phyloP scores from a whole-genome alignment of 805 yeast species.

The Nakazawaea ambrosiae region DNA sequence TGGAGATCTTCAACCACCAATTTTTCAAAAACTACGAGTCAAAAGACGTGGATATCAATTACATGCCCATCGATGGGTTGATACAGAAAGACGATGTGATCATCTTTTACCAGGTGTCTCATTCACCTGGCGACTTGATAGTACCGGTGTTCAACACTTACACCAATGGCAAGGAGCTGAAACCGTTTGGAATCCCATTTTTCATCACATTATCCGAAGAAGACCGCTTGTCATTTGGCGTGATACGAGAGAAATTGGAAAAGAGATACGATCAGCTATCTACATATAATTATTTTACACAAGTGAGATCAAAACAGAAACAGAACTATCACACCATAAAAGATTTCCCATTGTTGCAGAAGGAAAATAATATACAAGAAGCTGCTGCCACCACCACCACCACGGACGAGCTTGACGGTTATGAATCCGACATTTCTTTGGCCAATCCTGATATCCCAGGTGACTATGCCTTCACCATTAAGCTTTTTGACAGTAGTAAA shows the following conservation, averaged over 20 bases:
- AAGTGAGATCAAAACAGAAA: conserved; percentile 16
- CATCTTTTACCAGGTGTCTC: conserved; percentile 45
- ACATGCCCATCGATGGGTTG: conserved; percentile 60
- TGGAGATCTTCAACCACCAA: conserved; percentile 60
- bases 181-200: conserved; percentile 71
- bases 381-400: neutral
- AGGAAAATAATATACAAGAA: neutral
- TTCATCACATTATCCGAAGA: conserved; percentile 49
- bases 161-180: conserved; percentile 30
- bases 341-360: conserved; percentile 21
- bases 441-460: conserved; percentile 48
- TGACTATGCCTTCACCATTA: conserved; percentile 41
- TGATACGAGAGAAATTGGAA: conserved; percentile 52
- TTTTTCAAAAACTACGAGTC: conserved; percentile 65
- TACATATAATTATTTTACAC: conserved; percentile 30
- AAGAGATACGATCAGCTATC: conserved; percentile 38
- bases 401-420: conserved; percentile 24
- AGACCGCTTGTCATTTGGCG: conserved; percentile 51
- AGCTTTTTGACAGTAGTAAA: conserved; percentile 27
- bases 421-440: conserved; percentile 40
- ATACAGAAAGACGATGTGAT: conserved; percentile 58
- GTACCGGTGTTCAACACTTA: conserved; percentile 54
- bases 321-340: conserved; percentile 12
- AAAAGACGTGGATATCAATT: conserved; percentile 43
- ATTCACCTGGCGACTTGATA: conserved; percentile 41